Evolutionary conservation across 1,284 basidiomycete species (phyloP).

Genomic region (Cryptococcus sp.): DNA sequence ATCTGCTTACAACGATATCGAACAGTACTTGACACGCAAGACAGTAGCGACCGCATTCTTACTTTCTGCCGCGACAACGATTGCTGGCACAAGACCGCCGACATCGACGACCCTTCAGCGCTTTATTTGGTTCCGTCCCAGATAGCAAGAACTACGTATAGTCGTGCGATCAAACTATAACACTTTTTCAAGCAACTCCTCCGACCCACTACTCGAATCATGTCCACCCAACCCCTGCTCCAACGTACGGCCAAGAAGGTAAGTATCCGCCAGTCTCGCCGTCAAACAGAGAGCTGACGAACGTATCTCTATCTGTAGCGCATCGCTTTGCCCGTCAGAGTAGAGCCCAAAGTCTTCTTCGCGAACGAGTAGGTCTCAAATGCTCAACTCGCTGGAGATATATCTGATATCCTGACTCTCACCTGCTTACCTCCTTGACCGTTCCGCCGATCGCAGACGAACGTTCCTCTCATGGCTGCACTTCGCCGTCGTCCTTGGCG

Average conservation of each 20-base stretch:
- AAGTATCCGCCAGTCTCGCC: background rate
- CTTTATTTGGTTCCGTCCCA: too few species aligned
- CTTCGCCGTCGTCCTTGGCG: slow-evolving; percentile 89
- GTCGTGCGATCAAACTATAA: background rate
- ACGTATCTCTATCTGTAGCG: slow-evolving; percentile 54
- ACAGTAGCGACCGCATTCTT: too few species aligned
- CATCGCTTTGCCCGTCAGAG: slow-evolving; percentile 89
- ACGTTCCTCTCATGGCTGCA: slow-evolving; percentile 97
- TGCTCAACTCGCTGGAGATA: too few species aligned
- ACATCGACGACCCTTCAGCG: too few species aligned
- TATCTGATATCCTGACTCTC: background rate
- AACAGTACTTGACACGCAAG: too few species aligned
- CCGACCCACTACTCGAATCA: slow-evolving; percentile 41
- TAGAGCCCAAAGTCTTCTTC: slow-evolving; percentile 88
- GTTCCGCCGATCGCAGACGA: slow-evolving; percentile 35
- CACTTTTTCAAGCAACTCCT: too few species aligned
- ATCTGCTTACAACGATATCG: too few species aligned
- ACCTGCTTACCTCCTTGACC: background rate
- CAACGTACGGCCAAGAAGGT: slow-evolving; percentile 88
- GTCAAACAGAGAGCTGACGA: background rate
- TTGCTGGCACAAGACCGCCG: too few species aligned
- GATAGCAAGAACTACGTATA: too few species aligned
- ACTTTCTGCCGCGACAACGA: too few species aligned
- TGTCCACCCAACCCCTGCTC: slow-evolving; percentile 97
- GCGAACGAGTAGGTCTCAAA: slow-evolving; percentile 72